Base-by-base conservation (phyloP, 1,284 basidiomycete species). In the Ustanciosporium gigantosporum region DNA sequence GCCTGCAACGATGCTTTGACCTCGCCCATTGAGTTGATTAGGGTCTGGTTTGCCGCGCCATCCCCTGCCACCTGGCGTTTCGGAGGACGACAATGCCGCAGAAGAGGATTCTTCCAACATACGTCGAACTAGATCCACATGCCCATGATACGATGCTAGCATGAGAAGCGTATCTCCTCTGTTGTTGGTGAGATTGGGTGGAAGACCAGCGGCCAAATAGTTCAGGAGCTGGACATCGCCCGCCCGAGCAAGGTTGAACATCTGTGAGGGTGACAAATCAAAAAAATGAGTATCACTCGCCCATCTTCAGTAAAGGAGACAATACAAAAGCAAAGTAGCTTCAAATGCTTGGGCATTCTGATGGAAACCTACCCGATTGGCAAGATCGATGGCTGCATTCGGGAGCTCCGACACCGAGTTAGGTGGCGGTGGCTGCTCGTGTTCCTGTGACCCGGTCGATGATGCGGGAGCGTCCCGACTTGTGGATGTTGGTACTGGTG, bases 121-220 rank as follows among this genome's bases (percentile, higher is more conserved):
- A 0, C 85, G 82, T 74, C 79, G 78, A 0, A 85, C 82, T 16
- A 88, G 83, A 1, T 81, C 79, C 1, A 80, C 73, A 61, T 90
- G 88, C 1, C 89, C 88, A 32, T 86, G 84, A 75, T 91, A 91
- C 3, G 88, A 83, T 2, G 88, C 86, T 31, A 91, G 83, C 88
- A 91, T 91, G 49, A 91, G 81, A 5, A 90, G 80, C 22, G 62
- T 68, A 35, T 76, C 70, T 15, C 71, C 73, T 20, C 68, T 49
- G 45, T 68, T 66, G 70, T 91, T 91, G 20, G 87, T 88, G 38
- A 91, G 81, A 73, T 91, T 89, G 9, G 83, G 79, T 0, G 90
- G 89, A 9, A 91, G 80, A 5, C 90, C 89, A 0, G 85, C 85
- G 40, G 86, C 83, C 43, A 91, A 70, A 34, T 88, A 87, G 13